Evolutionary conservation across 2,329 filamentous ascomycete species (phyloP).

Genomic region (Blastomyces parvus): DNA sequence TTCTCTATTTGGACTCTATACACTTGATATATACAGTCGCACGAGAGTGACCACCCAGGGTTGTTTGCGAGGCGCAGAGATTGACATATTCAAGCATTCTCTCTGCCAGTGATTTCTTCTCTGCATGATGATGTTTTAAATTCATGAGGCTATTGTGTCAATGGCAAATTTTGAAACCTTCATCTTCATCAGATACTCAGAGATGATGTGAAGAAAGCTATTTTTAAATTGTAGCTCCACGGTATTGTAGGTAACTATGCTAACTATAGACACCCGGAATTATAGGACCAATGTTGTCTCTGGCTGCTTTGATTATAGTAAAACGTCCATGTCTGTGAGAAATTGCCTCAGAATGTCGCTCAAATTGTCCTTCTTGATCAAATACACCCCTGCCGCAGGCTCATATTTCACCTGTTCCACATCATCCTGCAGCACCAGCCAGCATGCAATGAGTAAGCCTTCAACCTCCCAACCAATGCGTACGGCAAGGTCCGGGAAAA

Average conservation of each 20-base stretch:
- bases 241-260: neutral
- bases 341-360: neutral
- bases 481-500: constrained; percentile 7
- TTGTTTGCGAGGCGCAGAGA: too few species aligned
- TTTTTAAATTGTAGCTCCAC: neutral
- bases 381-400: neutral
- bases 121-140: too few species aligned
- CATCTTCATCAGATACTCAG: too few species aligned
- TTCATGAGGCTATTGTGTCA: too few species aligned
- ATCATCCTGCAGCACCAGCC: constrained; percentile 11
- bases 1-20: neutral
- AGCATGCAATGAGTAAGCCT: constrained; percentile 12
- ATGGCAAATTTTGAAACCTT: too few species aligned
- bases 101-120: too few species aligned
- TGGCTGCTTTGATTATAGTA: neutral
- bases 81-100: too few species aligned
- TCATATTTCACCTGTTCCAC: constrained; percentile 9
- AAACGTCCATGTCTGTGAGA: constrained; percentile 1
- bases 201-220: neutral
- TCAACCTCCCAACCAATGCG: constrained; percentile 9
- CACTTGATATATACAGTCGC: neutral
- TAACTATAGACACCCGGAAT: neutral
- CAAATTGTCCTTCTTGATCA: constrained; percentile 2
- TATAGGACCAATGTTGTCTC: neutral
- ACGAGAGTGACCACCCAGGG: neutral